Evolutionary conservation across 768 basidiomycete genomes (phyloP), one percentile per base, ranked within the genome.

Genomic region (Phlegmacium glaucopus): DNA sequence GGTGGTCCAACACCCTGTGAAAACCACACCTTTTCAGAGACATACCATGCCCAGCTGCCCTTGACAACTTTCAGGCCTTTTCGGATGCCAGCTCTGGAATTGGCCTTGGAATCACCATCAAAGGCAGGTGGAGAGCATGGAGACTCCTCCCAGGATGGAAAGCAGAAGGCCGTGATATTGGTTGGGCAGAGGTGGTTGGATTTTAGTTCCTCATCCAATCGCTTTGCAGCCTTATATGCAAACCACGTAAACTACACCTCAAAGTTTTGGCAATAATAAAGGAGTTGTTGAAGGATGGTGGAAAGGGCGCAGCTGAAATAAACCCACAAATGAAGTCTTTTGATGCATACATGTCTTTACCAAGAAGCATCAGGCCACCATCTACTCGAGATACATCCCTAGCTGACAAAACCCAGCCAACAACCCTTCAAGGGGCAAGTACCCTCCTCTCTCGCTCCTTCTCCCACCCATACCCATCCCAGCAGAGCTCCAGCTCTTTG

Each of bases 391-490:
- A 6, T 74, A 73, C 29, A 48, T 73, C 35, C 51, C 46, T 0
- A 72, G 69, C 43, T 46, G 42, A 9, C 9, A 52, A 1, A 75
- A 77, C 50, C 65, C 67, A 5, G 69, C 70, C 1, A 68, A 73
- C 43, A 18, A 12, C 0, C 67, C 72, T 1, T 76, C 72, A 0
- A 11, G 64, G 7, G 69, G 72, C 1, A 38, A 48, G 13, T 68
- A 66, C 40, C 55, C 53, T 0, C 27, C 47, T 2, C 4, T n/a
- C 3, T 3, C 40, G 22, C 42, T 45, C 40, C 63, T 64, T 25
- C 63, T 73, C 13, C 66, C 69, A 1, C 22, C 44, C 4, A 49
- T 65, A 32, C 28, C 43, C 4, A 59, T 71, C 37, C 70, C 68
- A 4, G 1, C 12, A 7, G 25, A 45, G 15, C 52, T 72, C 43